A percentile compares a stretch with the other conserved stretches of the same genome.
Conservation (phyloP, 176 grass and related monocot species). For the Elaeis guineensis region DNA sequence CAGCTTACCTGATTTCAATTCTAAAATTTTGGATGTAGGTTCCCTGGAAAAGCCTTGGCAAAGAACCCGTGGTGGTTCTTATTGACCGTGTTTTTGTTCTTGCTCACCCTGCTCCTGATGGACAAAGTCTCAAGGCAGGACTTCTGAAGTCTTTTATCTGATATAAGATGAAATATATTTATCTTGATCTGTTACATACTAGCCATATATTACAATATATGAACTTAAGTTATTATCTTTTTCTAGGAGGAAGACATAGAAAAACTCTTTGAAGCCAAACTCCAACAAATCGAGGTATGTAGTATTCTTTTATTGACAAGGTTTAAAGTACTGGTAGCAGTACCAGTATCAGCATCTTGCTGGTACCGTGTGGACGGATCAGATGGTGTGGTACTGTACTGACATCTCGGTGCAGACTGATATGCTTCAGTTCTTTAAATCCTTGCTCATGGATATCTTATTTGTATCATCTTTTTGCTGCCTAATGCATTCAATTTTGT, state of each 20-base stretch:
- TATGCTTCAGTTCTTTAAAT: no score
- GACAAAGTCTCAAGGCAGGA: constrained; percentile 68
- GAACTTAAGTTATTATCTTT: constrained; percentile 4
- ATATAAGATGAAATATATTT: background rate
- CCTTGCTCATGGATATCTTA: no score
- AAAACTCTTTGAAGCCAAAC: constrained; percentile 93
- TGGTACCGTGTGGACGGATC: no score
- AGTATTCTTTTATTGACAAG: background rate
- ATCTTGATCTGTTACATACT: no score
- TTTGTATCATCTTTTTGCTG: no score
- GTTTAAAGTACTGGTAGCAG: no score
- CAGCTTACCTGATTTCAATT: constrained; percentile 8
- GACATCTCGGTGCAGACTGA: no score
- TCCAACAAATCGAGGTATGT: constrained; percentile 94
- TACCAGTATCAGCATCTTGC: no score
- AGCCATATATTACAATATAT: no score
- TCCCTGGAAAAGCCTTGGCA: constrained; percentile 94
- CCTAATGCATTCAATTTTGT: no score
- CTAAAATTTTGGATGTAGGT: constrained; percentile 44
- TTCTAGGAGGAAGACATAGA: constrained; percentile 88
- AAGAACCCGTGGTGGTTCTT: constrained; percentile 93
- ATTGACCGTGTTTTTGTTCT: constrained; percentile 91
- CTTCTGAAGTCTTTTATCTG: background rate
- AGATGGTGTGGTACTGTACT: no score
- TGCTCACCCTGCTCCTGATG: constrained; percentile 81